These are phyloP conservation scores for Phytopythium boreale DNA, from an alignment of 352 stramenopile species.

Conservation along the genomic window DNA sequence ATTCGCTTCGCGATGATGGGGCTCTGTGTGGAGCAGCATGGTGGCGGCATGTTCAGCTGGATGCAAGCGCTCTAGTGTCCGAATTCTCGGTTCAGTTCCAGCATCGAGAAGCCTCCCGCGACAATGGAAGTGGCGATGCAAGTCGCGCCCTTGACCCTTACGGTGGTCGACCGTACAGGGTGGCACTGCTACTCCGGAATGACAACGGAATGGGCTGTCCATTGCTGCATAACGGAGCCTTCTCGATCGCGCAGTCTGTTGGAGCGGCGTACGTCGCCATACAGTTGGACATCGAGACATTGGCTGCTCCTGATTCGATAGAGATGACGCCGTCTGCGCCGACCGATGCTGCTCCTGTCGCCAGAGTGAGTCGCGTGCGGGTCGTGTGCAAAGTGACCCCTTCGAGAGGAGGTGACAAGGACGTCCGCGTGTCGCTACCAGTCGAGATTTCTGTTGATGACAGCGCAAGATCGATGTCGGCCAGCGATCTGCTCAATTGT, in stretches of 20 bases:
- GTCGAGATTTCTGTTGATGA: conserved; percentile 20
- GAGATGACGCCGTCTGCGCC: background rate
- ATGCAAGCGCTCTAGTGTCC: conserved; percentile 32
- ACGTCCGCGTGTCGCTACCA: conserved; percentile 24
- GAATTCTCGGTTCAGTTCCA: conserved; percentile 38
- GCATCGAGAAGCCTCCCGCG: conserved; percentile 5
- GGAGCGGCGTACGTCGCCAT: conserved; percentile 20
- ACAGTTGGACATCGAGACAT: conserved; percentile 24
- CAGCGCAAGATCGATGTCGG: conserved; percentile 7
- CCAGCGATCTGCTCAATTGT: conserved; percentile 17
- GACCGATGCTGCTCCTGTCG: background rate
- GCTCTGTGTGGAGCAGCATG: conserved; percentile 29
- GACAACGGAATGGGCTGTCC: conserved; percentile 22
- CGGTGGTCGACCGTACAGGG: background rate
- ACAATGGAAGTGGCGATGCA: conserved; percentile 6
- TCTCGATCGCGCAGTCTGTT: conserved; percentile 27
- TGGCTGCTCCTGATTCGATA: conserved; percentile 7
- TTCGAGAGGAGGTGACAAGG: conserved; percentile 24
- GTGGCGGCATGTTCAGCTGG: conserved; percentile 47
- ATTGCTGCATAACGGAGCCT: conserved; percentile 28
- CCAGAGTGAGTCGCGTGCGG: conserved; percentile 7
- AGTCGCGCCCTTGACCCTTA: conserved; percentile 4
- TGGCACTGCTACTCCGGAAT: conserved; percentile 37
- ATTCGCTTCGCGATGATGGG: background rate
- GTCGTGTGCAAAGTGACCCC: conserved; percentile 35